Evolutionary conservation across 2,329 filamentous ascomycete genomes (phyloP).

Genomic region (Coleophoma eucalyptorum): DNA sequence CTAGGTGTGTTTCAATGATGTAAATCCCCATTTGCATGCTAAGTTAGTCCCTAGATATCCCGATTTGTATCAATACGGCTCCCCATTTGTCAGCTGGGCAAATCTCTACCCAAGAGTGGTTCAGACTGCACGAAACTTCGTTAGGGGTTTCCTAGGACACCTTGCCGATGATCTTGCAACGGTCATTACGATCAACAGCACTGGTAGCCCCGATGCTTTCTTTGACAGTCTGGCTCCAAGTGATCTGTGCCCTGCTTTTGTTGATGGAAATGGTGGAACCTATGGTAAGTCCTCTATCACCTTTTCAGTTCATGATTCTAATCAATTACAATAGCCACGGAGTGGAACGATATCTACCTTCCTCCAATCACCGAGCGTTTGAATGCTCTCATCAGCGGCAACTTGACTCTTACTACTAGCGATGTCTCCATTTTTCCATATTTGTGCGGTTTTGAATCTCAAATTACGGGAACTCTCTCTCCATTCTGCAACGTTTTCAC

Average conservation of each 20-base stretch:
- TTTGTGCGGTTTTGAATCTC: slow-evolving; percentile 68
- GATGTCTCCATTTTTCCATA: slow-evolving; percentile 61
- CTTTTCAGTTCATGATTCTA: too few relatives aligned
- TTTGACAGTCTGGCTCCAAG: slow-evolving; percentile 62
- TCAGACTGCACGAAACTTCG: slow-evolving; percentile 58
- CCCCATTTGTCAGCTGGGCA: slow-evolving; percentile 56
- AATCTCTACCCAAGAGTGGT: slow-evolving; percentile 63
- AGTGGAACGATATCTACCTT: slow-evolving; percentile 48
- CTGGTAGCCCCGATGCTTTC: slow-evolving; percentile 44
- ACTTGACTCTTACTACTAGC: slow-evolving; percentile 46
- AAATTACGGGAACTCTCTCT: slow-evolving; percentile 58
- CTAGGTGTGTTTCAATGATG: slow-evolving; percentile 20
- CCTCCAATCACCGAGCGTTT: slow-evolving; percentile 51
- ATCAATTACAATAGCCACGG: slow-evolving; percentile 23
- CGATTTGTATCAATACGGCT: slow-evolving; percentile 39
- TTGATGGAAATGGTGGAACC: slow-evolving; percentile 46
- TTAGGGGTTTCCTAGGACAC: slow-evolving; percentile 56
- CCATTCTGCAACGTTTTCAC: slow-evolving; percentile 62
- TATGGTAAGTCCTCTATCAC: slow-evolving; percentile 16
- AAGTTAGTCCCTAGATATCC: slow-evolving; percentile 34
- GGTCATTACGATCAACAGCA: slow-evolving; percentile 54
- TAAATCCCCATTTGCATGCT: neutral
- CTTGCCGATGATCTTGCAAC: slow-evolving; percentile 48
- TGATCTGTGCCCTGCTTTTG: slow-evolving; percentile 58
- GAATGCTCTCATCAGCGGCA: slow-evolving; percentile 47